These are phyloP conservation scores for Fraxinus anomala DNA, from an alignment of 257 asterid species.

Conservation along the genomic window DNA sequence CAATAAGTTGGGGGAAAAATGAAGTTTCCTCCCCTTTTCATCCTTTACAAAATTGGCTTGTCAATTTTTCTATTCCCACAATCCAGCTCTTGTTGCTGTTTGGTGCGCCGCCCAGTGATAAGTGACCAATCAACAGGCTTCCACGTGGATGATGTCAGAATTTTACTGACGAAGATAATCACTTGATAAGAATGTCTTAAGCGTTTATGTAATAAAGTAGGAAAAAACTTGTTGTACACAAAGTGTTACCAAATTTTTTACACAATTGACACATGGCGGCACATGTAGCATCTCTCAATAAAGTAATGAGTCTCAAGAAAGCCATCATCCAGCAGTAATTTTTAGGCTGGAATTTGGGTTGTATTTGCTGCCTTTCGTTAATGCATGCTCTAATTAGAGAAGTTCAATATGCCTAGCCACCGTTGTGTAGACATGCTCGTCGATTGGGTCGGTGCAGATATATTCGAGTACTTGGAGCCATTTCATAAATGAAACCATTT, in stretches of 20 bases:
- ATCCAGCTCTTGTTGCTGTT: conserved; percentile 43
- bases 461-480: too few relatives aligned
- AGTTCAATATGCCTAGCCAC: too few relatives aligned
- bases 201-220: not conserved
- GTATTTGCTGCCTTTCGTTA: too few relatives aligned
- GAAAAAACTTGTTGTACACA: too few relatives aligned
- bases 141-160: conserved; percentile 38
- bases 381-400: not conserved
- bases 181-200: conserved; percentile 13
- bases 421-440: too few relatives aligned
- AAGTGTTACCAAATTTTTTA: too few relatives aligned
- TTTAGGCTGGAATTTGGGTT: not conserved
- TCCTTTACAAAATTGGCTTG: not conserved
- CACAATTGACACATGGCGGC: too few relatives aligned
- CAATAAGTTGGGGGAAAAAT: not conserved
- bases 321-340: not conserved
- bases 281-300: too few relatives aligned
- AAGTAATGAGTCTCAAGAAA: not conserved
- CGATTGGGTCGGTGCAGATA: too few relatives aligned
- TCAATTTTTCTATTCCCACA: conserved; percentile 25
- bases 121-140: conserved; percentile 26
- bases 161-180: conserved; percentile 30
- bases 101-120: conserved; percentile 67
- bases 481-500: too few relatives aligned
- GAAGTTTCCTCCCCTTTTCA: not conserved